Percentiles rank a stretch among this genome's conserved stretches.
Conservation (phyloP, 208 protist species). For the Tritrichomonas musculus region DNA sequence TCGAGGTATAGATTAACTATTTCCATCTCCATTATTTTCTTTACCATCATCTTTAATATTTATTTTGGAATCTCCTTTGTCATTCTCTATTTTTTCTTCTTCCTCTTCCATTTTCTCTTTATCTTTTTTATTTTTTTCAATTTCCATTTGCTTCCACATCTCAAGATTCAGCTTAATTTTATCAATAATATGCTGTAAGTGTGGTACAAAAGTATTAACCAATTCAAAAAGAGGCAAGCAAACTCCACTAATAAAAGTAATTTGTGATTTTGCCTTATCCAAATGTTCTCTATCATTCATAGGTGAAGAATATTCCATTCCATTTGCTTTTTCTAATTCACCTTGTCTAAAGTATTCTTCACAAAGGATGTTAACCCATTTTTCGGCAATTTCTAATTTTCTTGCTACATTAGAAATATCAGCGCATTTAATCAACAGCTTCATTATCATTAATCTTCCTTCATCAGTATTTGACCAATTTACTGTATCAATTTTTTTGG, state of each 20-base stretch:
- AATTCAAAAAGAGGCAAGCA: neutral
- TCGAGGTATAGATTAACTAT: too few relatives aligned
- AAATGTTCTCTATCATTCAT: constrained; percentile 32
- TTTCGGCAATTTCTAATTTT: neutral
- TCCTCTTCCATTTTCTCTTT: too few relatives aligned
- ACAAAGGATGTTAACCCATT: neutral
- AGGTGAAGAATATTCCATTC: neutral
- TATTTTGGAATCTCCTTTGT: too few relatives aligned
- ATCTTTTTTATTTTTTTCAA: too few relatives aligned
- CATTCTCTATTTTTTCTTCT: too few relatives aligned
- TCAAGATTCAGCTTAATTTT: too few relatives aligned
- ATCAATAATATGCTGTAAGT: neutral
- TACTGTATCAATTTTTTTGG: too few relatives aligned
- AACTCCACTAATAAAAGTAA: neutral
- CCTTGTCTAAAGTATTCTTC: constrained; percentile 24
- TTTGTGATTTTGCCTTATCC: neutral
- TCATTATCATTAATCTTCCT: neutral
- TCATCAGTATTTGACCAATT: neutral
- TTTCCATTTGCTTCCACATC: too few relatives aligned
- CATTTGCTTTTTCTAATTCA: constrained; percentile 2
- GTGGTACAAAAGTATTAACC: neutral
- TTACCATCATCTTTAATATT: too few relatives aligned
- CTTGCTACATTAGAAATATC: neutral
- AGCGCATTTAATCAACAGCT: neutral
- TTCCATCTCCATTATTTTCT: too few relatives aligned